Base-by-base conservation (phyloP, 768 basidiomycete genomes). In the Hygrophoropsis aurantiaca region DNA sequence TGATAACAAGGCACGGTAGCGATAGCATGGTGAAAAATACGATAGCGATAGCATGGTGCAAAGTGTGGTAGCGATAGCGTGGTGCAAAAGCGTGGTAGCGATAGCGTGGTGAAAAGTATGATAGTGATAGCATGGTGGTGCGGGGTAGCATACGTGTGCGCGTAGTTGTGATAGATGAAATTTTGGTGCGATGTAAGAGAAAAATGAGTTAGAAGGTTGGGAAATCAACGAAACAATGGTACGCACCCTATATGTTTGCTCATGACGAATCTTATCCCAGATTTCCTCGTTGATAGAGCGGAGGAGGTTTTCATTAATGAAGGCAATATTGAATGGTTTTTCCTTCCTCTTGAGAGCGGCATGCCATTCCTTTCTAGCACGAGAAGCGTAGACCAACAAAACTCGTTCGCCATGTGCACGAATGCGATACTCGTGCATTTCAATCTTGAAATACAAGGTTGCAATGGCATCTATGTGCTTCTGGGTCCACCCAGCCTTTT, bases 231-330 rank as follows among this genome's bases (percentile, higher is more conserved):
- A 30, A 30, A n/a, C n/a, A 30, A 30, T 30, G 6, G 6, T 30
- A 13, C 27, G 27, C 13, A 30, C 27, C 27, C 27, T 6, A 30
- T 13, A 13, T 13, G 33, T 61, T 4, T 20, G 56, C 23, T 49
- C 57, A 16, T 46, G 39, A 4, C 15, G 42, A 51, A 18, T 59
- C 55, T 19, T 11, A 16, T 48, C 35, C n/a, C 43, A 24, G 1
- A 52, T n/a, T 13, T 46, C 40, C 7, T 42, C 25, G 23, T 30
- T 30, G 27, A 30, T 0, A 1, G 0, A 35, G 62, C 55, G 0
- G 69, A 51, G 37, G 2, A 54, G 46, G 4, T 1, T 23, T 1
- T 51, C 35, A 7, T 48, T 54, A n/a, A 51, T 40, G 1, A 44
- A 19, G 0, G 27, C 11, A 0, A 54, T 48, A 27, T 54, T 44